A percentile compares a stretch with the other conserved stretches of the same genome.
Conservation (phyloP, 2,329 filamentous ascomycete genomes). For the Microcyclosporella mali region DNA sequence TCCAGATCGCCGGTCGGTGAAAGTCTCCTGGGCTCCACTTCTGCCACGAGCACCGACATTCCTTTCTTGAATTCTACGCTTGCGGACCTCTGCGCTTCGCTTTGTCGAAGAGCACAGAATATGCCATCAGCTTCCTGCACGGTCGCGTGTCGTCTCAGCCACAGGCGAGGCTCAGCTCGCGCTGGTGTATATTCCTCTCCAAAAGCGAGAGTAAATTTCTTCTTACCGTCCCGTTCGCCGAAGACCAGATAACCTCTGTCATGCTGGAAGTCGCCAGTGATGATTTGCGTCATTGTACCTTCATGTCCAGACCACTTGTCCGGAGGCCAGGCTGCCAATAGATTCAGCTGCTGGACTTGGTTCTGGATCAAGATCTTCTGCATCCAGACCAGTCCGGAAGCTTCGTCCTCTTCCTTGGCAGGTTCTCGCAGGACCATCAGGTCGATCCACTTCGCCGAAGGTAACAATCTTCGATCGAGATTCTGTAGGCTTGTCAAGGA, state of each 20-base stretch:
- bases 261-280: conserved; percentile 13
- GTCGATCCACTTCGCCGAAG: conserved; percentile 12
- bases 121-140: conserved; percentile 1
- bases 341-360: conserved; percentile 6
- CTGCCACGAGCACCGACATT: conserved; percentile 9
- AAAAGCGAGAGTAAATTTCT: conserved; percentile 14
- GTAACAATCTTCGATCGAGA: conserved; percentile 11
- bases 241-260: conserved; percentile 17
- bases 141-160: conserved; percentile 7
- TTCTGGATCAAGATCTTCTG: conserved; percentile 18
- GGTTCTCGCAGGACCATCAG: conserved; percentile 15
- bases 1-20: conserved; percentile 10
- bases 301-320: conserved; percentile 11
- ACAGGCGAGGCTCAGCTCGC: conserved; percentile 11
- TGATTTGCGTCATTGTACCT: conserved; percentile 10
- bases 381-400: conserved; percentile 12
- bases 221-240: conserved; percentile 12
- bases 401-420: conserved; percentile 4
- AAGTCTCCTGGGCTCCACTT: conserved; percentile 8
- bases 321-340: conserved; percentile 8
- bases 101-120: conserved; percentile 4
- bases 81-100: conserved; percentile 2
- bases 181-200: conserved; percentile 11
- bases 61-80: conserved; percentile 16
- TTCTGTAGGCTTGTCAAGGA: conserved; percentile 14